These are phyloP conservation scores for Rosa rugosa DNA, from an alignment of 306 rosid species.

Conservation along the genomic window DNA sequence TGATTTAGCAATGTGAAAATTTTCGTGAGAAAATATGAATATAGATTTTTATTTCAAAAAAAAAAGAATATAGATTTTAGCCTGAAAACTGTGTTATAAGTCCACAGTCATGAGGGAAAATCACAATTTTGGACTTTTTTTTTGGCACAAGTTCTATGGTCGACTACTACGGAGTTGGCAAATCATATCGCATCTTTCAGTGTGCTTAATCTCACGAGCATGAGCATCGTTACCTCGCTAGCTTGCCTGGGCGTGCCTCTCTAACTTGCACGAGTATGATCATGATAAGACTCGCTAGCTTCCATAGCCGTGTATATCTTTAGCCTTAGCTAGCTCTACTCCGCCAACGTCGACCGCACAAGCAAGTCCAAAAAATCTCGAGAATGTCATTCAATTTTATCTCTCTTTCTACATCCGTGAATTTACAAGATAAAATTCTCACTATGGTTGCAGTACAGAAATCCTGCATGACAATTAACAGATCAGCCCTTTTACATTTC, in stretches of 20 bases:
- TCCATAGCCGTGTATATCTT: background rate
- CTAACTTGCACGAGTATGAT: background rate
- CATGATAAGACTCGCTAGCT: background rate
- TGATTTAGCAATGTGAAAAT: no score
- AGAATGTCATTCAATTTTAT: background rate
- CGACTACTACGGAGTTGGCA: no score
- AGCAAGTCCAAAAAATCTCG: background rate
- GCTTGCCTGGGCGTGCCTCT: background rate
- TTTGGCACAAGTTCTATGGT: no score
- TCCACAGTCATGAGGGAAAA: no score
- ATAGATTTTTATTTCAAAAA: no score
- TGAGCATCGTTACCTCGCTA: no score
- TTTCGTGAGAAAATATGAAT: no score
- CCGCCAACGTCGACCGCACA: background rate
- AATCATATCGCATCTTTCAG: background rate
- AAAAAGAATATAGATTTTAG: no score
- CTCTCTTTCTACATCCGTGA: background rate
- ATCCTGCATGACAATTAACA: background rate
- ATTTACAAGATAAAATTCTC: background rate
- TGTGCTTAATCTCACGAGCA: no score
- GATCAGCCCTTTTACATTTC: background rate
- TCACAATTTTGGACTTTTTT: no score
- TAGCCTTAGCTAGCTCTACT: background rate
- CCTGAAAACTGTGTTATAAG: no score
- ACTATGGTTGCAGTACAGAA: background rate